These are phyloP conservation scores for Plenodomus tracheiphilus DNA, from an alignment of 2,329 filamentous ascomycete genomes.

Conservation along the genomic window DNA sequence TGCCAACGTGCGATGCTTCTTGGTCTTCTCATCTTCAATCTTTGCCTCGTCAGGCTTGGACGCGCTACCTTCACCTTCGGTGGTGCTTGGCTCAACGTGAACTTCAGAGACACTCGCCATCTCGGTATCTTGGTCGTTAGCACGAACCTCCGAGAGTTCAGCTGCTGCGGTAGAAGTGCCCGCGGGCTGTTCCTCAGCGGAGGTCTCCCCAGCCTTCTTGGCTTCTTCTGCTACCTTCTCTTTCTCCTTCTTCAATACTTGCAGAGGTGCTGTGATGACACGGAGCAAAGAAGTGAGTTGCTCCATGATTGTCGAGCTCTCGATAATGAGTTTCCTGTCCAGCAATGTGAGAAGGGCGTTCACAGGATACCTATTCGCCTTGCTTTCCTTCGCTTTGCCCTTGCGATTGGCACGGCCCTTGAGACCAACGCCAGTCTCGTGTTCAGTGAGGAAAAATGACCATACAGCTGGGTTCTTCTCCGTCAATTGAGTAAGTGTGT, in stretches of 20 bases:
- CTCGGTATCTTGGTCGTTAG: constrained; percentile 27
- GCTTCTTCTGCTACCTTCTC: constrained; percentile 61
- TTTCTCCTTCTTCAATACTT: constrained; percentile 81
- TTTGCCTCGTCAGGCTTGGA: constrained; percentile 43
- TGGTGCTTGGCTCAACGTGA: constrained; percentile 39
- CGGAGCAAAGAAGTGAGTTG: constrained; percentile 84
- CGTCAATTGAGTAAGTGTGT: constrained; percentile 80
- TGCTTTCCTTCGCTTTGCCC: constrained; percentile 84
- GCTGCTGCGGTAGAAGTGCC: constrained; percentile 22
- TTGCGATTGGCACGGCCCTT: constrained; percentile 80
- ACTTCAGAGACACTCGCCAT: constrained; percentile 40
- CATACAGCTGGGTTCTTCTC: constrained; percentile 84
- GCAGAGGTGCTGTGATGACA: constrained; percentile 84
- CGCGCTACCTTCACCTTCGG: constrained; percentile 23
- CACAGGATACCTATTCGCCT: constrained; percentile 83
- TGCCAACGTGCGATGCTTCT: constrained; percentile 66
- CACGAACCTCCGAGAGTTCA: constrained; percentile 8
- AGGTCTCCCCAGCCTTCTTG: constrained; percentile 33
- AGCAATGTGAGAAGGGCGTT: constrained; percentile 87
- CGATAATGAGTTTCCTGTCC: constrained; percentile 93
- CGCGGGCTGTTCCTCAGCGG: constrained; percentile 22
- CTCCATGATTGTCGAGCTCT: constrained; percentile 97
- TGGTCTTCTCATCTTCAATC: constrained; percentile 39
- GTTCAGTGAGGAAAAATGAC: constrained; percentile 91
- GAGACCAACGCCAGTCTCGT: constrained; percentile 76